Evolutionary conservation across 108 stramenopile species (phyloP).

Genomic region (Fragilariopsis cylindrus): DNA sequence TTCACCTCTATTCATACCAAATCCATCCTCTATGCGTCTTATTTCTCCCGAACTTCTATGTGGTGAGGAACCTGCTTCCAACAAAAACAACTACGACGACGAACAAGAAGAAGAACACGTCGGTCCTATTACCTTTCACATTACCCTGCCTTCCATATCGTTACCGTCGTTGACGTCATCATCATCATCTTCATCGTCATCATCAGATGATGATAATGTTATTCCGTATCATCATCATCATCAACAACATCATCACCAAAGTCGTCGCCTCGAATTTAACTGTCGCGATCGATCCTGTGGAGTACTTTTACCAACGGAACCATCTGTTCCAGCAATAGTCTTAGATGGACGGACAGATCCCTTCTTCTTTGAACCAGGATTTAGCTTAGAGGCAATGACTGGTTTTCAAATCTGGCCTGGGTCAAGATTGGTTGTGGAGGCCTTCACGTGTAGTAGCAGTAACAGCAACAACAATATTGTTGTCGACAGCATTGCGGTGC

Average conservation of each 20-base stretch:
- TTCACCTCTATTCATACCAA: not conserved
- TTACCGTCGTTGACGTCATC: not conserved
- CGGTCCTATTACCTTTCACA: slow-evolving; percentile 4
- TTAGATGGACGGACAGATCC: not conserved
- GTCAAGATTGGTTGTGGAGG: not conserved
- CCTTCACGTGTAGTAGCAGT: not conserved
- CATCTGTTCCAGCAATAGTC: not conserved
- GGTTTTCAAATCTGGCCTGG: slow-evolving; percentile 4
- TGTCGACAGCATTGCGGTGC: no score
- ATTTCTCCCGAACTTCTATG: not conserved
- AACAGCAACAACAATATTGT: no score
- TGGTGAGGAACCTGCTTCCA: not conserved
- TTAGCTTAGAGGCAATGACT: not conserved
- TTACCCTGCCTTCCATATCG: not conserved
- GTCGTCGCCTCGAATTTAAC: not conserved
- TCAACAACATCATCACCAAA: not conserved
- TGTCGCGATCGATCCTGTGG: not conserved
- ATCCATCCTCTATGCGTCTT: not conserved
- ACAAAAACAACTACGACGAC: not conserved
- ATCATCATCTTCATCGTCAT: not conserved
- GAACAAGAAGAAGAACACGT: not conserved
- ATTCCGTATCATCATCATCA: not conserved
- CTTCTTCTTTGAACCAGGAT: not conserved
- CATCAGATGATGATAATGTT: no score
- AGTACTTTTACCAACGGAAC: not conserved